Conservation (phyloP, 352 stramenopile species). For the Pythium graminicola region DNA sequence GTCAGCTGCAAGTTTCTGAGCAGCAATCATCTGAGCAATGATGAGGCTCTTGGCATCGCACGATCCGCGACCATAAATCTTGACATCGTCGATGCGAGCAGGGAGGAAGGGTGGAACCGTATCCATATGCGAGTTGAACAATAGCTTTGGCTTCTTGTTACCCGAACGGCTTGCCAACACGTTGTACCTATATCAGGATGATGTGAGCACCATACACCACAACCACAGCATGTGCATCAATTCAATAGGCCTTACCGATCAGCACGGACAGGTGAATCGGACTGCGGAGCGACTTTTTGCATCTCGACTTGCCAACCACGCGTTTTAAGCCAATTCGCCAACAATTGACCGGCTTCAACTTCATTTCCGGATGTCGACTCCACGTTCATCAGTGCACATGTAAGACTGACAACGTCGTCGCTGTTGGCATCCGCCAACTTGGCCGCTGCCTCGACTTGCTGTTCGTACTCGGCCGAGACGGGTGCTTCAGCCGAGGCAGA, state of each 20-base stretch:
- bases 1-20: conserved; percentile 53
- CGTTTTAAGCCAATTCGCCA: conserved; percentile 56
- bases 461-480: conserved; percentile 37
- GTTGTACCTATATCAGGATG: conserved; percentile 42
- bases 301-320: conserved; percentile 68
- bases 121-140: conserved; percentile 88
- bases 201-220: neutral
- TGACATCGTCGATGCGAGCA: conserved; percentile 54
- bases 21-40: conserved; percentile 74
- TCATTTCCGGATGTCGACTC: conserved; percentile 70
- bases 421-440: conserved; percentile 48
- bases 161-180: conserved; percentile 59
- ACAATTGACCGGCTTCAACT: conserved; percentile 50
- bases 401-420: conserved; percentile 55
- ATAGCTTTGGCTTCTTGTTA: conserved; percentile 44
- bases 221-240: neutral
- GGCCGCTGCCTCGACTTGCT: conserved; percentile 40
- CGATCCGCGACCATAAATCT: conserved; percentile 68
- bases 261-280: conserved; percentile 47
- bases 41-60: conserved; percentile 83
- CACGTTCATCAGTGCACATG: conserved; percentile 65
- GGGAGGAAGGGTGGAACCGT: conserved; percentile 69
- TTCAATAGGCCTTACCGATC: conserved; percentile 37
- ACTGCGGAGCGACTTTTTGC: conserved; percentile 63
- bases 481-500: conserved; percentile 1